Evolutionary conservation across 305 asterid genomes (phyloP).

Genomic region (Plantago coronopus): DNA sequence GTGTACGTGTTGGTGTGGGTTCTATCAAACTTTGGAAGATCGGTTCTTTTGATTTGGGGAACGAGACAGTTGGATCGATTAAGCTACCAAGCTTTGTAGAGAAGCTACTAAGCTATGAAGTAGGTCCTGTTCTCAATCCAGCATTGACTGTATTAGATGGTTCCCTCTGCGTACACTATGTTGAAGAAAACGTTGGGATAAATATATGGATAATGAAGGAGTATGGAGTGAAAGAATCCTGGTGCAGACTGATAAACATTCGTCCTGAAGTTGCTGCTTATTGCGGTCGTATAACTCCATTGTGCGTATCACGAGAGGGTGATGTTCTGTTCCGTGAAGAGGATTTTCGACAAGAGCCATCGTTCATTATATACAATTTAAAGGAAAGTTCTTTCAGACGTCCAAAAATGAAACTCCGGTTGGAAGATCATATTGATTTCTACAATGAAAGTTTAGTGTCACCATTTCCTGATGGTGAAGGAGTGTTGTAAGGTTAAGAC

Average conservation of each 20-base stretch:
- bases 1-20: neutral
- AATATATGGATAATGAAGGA: too few species aligned
- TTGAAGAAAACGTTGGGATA: neutral
- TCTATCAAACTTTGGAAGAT: neutral
- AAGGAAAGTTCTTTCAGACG: neutral
- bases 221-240: neutral
- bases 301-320: neutral
- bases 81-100: neutral
- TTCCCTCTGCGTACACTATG: neutral
- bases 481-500: too few species aligned
- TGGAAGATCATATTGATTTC: neutral
- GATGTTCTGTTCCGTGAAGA: neutral
- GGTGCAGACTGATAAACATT: neutral
- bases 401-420: too few species aligned
- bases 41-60: neutral
- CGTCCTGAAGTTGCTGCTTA: too few species aligned
- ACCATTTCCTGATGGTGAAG: slow-evolving; percentile 6
- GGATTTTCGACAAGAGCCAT: neutral
- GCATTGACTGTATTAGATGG: neutral
- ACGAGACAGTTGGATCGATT: neutral
- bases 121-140: neutral
- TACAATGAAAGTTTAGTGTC: neutral
- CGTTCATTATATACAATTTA: neutral
- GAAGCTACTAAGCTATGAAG: too few species aligned
- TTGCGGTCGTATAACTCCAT: too few species aligned